Base-by-base conservation (phyloP, 2,329 filamentous ascomycete genomes). In the Diplodia seriata region DNA sequence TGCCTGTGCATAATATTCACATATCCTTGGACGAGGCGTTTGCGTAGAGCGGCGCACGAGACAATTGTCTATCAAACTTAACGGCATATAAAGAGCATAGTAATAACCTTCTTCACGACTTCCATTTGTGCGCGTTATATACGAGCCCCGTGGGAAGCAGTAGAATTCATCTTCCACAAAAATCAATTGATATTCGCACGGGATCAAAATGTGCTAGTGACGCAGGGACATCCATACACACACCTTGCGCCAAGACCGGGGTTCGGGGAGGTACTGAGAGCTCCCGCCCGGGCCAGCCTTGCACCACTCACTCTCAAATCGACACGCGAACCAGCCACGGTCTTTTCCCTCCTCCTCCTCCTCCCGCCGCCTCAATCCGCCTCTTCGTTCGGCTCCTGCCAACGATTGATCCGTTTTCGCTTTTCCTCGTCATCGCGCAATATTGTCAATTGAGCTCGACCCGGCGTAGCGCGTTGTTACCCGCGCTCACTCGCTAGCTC, bases 11-110 rank as follows among this genome's bases (percentile, higher is more conserved):
- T 67, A 67, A 57, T 51, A 20, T 59, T 50, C 15, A 59, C 43
- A 59, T 59, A 31, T 20, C 49, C 12, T 26, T 12, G 26, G 26
- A 62, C 14, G 47, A 63, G 59, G 59, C 43, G 59, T 53, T 51
- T 14, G 26, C 36, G 14, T 47, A 33, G 57, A 33, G 23, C 29
- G 43, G 23, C 55, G 20, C 36, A 29, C 31, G 7, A n/a, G 33
- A 36, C 33, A 56, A 20, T 20, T 47, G n/a, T 47, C 43, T 47
- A 47, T 47, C 43, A 20, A 3, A n/a, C n/a, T 47, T 9, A 20
- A 47, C 43, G 43, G 43, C 43, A 47, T 47, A 47, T 20, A 11
- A 55, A 33, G 36, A 49, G 40, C 26, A 20, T 62, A 62, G n/a
- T 55, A 55, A 29, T 33, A 55, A 7, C 53, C 29, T 33, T 11